Conservation (phyloP, 2,329 filamentous ascomycete species). For the Ceratocystis variospora region DNA sequence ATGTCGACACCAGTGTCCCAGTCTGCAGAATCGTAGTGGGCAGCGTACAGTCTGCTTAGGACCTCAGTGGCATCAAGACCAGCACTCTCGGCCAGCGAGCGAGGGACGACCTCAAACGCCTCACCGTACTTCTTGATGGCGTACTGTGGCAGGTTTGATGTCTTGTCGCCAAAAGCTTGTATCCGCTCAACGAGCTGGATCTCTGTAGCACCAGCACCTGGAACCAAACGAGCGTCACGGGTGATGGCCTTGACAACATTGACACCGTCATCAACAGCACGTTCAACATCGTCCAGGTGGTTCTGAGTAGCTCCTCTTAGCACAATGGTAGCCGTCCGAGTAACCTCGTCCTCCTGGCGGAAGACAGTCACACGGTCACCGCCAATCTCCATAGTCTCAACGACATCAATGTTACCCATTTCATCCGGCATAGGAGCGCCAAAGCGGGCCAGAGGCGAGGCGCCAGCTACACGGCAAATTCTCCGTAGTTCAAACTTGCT, state of each 20-base stretch:
- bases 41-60: conserved; percentile 79
- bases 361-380: conserved; percentile 97
- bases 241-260: conserved; percentile 98
- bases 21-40: conserved; percentile 75
- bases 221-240: conserved; percentile 77
- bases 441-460: conserved; percentile 86
- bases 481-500: conserved; percentile 96
- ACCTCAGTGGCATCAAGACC: conserved; percentile 96
- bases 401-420: conserved; percentile 88
- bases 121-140: conserved; percentile 96
- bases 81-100: conserved; percentile 85
- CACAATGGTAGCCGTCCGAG: conserved; percentile 85
- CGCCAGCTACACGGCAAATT: conserved; percentile 89
- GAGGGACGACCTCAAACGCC: conserved; percentile 92
- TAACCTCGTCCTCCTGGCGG: conserved; percentile 85
- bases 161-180: conserved; percentile 80
- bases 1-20: conserved; percentile 93
- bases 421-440: conserved; percentile 99
- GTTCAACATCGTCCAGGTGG: conserved; percentile 91
- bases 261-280: conserved; percentile 93
- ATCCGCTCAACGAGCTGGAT: conserved; percentile 87
- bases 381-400: conserved; percentile 95
- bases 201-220: conserved; percentile 88
- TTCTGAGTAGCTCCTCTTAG: conserved; percentile 94
- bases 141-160: conserved; percentile 83